Evolutionary conservation across 306 rosid genomes (phyloP).

Genomic region (Abrus precatorius): DNA sequence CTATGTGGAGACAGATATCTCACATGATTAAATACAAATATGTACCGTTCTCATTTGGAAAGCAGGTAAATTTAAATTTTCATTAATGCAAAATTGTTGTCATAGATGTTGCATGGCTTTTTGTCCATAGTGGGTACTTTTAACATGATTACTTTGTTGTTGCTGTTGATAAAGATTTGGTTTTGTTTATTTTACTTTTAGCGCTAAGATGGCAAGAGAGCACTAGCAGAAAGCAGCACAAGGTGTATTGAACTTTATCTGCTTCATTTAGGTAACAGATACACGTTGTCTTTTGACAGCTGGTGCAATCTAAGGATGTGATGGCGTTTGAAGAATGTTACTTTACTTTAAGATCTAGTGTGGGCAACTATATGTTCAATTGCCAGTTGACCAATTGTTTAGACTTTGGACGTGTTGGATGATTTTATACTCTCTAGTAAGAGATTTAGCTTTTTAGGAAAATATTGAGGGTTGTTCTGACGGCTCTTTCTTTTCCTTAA

Average conservation of each 20-base stretch:
- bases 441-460: conserved; percentile 27
- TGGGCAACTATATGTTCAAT: conserved; percentile 32
- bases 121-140: neutral
- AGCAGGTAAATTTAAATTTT: conserved; percentile 68
- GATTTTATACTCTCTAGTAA: conserved; percentile 41
- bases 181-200: conserved; percentile 49
- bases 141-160: neutral
- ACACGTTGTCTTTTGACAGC: conserved; percentile 50
- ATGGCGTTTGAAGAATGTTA: conserved; percentile 44
- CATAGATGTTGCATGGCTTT: conserved; percentile 10
- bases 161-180: conserved; percentile 16
- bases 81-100: conserved; percentile 1
- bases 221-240: conserved; percentile 56
- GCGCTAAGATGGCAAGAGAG: conserved; percentile 84
- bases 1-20: conserved; percentile 93
- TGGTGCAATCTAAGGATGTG: conserved; percentile 48
- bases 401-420: conserved; percentile 47
- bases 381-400: conserved; percentile 47
- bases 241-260: conserved; percentile 49
- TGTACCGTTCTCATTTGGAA: conserved; percentile 92
- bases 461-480: conserved; percentile 39
- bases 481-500: conserved; percentile 30
- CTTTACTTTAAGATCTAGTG: conserved; percentile 40
- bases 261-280: conserved; percentile 47
- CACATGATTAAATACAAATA: conserved; percentile 95